Base-by-base conservation (phyloP, 1,139 yeast species). In the Scheffersomyces cryptocercus region DNA sequence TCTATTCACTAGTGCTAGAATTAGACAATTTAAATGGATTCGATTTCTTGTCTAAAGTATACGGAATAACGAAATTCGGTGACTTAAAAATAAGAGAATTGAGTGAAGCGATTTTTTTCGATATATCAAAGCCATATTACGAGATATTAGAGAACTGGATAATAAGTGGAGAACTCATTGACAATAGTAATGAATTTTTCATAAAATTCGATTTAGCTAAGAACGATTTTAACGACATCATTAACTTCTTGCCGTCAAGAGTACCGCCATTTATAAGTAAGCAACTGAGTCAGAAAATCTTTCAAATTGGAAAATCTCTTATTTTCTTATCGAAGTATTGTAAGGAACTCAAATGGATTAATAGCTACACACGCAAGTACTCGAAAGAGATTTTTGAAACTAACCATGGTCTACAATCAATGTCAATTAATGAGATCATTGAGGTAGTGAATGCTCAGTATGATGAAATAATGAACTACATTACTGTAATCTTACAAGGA, bases 291-390 rank as follows among this genome's bases (percentile, higher is more conserved):
- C 60, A 67, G 24, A 76, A 79, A 50, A 78, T 87, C 8, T 85
- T 77, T 52, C 88, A 88, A 45, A 82, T 87, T 24, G 99, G 99
- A 1, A 84, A 86, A 51, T 80, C 88, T 12, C 68, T 85, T n/a
- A 75, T 82, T 33, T 91, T 85, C 57, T 65, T 93, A 37, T 79
- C 82, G 38, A 72, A 71, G 30, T 79, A 80, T 40, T 87, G 97
- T 49, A 54, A 58, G 39, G 90, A 85, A 51, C 62, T 75, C 20
- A 75, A 72, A 29, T 85, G 88, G 85, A 70, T 79, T 12, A 77
- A 76, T 49, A 58, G 63, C 24, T 75, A 70, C 44, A 60, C 63
- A 30, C 62, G 73, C 39, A 71, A 77, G 43, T 67, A 65, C 37
- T 59, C 70, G n/a, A 52, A 58, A 4, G 53, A 62, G 28, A 54